Conservation (phyloP, 208 protist species). For the Acanthamoeba lenticulata region DNA sequence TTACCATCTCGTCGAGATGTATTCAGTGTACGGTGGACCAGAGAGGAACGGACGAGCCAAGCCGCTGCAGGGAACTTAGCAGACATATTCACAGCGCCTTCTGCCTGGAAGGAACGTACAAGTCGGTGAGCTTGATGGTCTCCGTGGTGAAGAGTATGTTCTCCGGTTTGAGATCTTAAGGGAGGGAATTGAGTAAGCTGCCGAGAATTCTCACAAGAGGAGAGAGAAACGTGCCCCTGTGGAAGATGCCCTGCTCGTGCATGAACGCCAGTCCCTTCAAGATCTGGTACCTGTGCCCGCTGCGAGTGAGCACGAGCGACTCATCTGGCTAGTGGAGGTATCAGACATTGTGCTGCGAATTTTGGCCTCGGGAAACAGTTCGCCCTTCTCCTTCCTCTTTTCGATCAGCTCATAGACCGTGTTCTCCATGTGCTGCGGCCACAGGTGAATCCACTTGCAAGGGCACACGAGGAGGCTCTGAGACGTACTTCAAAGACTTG, state of each 20-base stretch:
- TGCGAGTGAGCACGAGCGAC: too few species aligned
- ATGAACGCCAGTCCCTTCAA: not conserved
- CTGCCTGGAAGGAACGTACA: not conserved
- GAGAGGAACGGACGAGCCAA: not conserved
- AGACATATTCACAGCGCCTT: not conserved
- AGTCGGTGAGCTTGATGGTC: not conserved
- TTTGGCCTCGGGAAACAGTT: not conserved
- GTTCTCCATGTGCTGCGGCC: conserved; percentile 6
- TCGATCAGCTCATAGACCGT: not conserved
- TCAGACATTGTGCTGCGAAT: not conserved
- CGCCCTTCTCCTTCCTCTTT: not conserved
- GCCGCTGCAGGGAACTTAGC: not conserved
- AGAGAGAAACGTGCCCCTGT: not conserved
- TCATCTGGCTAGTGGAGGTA: too few species aligned
- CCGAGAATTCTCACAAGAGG: too few species aligned
- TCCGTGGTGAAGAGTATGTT: conserved; percentile 12
- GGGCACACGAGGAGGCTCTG: not conserved
- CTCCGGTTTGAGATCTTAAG: not conserved
- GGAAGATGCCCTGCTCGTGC: conserved; percentile 9
- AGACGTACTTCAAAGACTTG: conserved; percentile 3
- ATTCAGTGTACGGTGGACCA: not conserved
- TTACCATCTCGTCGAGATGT: conserved; percentile 30
- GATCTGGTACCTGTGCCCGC: not conserved
- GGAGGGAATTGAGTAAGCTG: not conserved
- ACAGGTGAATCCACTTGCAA: not conserved